Conservation (phyloP, 1,284 basidiomycete species). For the Porogramme epimiltina region DNA sequence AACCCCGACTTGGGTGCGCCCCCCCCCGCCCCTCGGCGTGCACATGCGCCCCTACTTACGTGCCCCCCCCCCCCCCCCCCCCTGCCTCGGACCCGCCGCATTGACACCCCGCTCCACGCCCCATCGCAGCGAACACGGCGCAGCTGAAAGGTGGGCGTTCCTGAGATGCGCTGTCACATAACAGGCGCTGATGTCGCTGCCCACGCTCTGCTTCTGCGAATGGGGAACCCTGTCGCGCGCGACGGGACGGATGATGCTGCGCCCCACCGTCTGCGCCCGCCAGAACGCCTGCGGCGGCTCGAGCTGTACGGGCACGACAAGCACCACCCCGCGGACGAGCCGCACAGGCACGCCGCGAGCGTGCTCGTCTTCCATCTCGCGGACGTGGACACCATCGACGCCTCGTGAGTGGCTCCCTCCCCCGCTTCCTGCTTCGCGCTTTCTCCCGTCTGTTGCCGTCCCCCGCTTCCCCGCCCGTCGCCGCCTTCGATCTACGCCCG, state of each 20-base stretch:
- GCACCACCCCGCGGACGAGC: conserved; percentile 86
- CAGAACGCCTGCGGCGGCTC: conserved; percentile 80
- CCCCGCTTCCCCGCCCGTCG: too few relatives aligned
- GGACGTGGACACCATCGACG: conserved; percentile 84
- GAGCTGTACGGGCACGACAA: conserved; percentile 79
- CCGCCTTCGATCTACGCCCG: too few relatives aligned
- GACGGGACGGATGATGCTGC: too few relatives aligned
- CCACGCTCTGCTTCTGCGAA: background rate
- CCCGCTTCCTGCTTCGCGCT: background rate
- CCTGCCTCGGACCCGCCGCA: background rate
- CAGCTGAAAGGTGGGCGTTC: conserved; percentile 69
- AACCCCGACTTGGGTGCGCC: conserved; percentile 76
- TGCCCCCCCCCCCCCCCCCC: background rate
- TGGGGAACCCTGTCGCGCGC: background rate
- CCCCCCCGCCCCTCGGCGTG: too few relatives aligned
- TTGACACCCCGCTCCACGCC: conserved; percentile 1
- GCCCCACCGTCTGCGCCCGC: too few relatives aligned
- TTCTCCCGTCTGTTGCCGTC: background rate
- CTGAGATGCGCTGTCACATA: background rate
- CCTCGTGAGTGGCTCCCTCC: conserved; percentile 60
- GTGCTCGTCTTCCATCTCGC: conserved; percentile 88
- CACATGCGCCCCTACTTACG: too few relatives aligned
- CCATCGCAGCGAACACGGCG: conserved; percentile 76
- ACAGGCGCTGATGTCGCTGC: conserved; percentile 1
- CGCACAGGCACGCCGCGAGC: conserved; percentile 73